Percentiles rank a stretch among this genome's conserved stretches.
Evolutionary conservation across 2,329 filamentous ascomycete genomes (phyloP).

Genomic region (Trichoderma sp.): DNA sequence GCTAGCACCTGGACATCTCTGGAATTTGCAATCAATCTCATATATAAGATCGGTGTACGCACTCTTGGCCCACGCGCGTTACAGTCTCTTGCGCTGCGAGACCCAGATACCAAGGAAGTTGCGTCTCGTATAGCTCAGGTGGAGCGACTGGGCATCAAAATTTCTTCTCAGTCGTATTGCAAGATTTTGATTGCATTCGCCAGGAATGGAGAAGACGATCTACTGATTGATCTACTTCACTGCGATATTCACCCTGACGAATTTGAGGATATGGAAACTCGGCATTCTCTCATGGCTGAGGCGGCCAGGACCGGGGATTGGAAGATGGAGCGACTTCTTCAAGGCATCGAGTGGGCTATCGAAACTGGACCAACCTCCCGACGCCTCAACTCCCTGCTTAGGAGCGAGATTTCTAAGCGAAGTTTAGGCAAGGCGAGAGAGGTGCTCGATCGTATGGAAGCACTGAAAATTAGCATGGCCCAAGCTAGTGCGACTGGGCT

Average conservation of each 20-base stretch:
- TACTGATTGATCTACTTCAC: slow-evolving; percentile 51
- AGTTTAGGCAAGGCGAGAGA: slow-evolving; percentile 34
- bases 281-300: slow-evolving; percentile 45
- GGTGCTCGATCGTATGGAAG: slow-evolving; percentile 42
- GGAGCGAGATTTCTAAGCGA: slow-evolving; percentile 29
- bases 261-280: slow-evolving; percentile 52
- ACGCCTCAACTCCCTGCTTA: slow-evolving; percentile 35
- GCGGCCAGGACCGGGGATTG: slow-evolving; percentile 43
- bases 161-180: slow-evolving; percentile 67
- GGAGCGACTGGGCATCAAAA: slow-evolving; percentile 62
- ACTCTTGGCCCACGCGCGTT: slow-evolving; percentile 76
- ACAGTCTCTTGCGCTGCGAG: slow-evolving; percentile 74
- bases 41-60: slow-evolving; percentile 71
- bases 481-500: slow-evolving; percentile 38
- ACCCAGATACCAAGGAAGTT: slow-evolving; percentile 60
- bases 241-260: slow-evolving; percentile 61
- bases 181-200: slow-evolving; percentile 68
- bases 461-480: slow-evolving; percentile 36
- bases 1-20: slow-evolving; percentile 72
- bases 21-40: slow-evolving; percentile 70
- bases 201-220: slow-evolving; percentile 54
- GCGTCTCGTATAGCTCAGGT: slow-evolving; percentile 63
- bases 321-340: slow-evolving; percentile 49
- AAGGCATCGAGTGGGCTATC: slow-evolving; percentile 45
- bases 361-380: slow-evolving; percentile 31